A percentile compares a stretch with the other conserved stretches of the same genome.
These are phyloP conservation scores for Nakaseomyces uthaithaninus DNA, from an alignment of 1,139 yeast species.

Conservation along the genomic window DNA sequence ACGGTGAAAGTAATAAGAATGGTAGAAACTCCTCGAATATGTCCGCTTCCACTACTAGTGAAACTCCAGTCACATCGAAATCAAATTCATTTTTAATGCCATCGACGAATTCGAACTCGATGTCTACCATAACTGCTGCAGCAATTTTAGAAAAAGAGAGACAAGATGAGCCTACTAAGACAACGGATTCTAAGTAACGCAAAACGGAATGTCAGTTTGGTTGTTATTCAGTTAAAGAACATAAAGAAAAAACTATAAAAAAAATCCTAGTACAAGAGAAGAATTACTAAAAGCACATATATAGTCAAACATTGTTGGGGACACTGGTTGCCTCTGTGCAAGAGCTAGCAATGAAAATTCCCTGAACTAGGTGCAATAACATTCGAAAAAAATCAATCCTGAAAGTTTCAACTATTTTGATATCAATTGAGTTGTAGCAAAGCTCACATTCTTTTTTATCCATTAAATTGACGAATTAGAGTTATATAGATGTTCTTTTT, in stretches of 20 bases:
- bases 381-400: neutral
- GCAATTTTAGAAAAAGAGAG: conserved; percentile 3
- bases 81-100: conserved; percentile 3
- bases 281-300: too few species aligned
- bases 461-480: too few species aligned
- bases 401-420: neutral
- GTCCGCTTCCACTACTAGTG: conserved; percentile 3
- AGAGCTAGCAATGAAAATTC: neutral
- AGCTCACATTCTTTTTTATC: neutral
- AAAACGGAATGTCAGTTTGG: neutral
- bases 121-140: conserved; percentile 8
- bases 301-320: too few species aligned
- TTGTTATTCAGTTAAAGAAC: neutral
- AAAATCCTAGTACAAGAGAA: too few species aligned
- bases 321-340: conserved; percentile 3
- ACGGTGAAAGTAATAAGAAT: neutral
- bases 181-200: neutral
- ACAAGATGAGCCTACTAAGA: neutral
- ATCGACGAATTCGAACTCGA: conserved; percentile 8
- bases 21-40: neutral
- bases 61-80: neutral
- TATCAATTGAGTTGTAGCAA: neutral
- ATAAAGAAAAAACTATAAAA: neutral
- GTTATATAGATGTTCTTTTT: too few species aligned
- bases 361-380: conserved; percentile 1